Evolutionary conservation across 208 protist genomes (phyloP).

Genomic region (Spongospora subterranea): DNA sequence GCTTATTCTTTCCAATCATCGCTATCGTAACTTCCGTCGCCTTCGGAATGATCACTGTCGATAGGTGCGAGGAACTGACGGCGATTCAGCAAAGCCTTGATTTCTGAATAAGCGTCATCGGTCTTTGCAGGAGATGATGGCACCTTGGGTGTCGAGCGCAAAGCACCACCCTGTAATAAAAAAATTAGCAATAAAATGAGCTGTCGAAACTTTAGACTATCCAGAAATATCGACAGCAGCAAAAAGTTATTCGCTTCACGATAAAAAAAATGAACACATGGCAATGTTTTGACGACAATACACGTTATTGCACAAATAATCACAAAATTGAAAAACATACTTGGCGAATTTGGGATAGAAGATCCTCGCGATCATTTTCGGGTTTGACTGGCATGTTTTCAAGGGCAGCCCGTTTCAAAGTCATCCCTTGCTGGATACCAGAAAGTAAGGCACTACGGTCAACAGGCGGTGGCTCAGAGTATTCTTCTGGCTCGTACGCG

Average conservation of each 20-base stretch:
- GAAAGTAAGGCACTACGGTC: not conserved
- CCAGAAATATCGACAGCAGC: no score
- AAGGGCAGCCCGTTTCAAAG: not conserved
- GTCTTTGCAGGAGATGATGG: not conserved
- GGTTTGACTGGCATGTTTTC: not conserved
- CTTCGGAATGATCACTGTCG: not conserved
- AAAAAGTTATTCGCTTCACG: no score
- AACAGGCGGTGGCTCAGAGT: not conserved
- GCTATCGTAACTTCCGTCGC: not conserved
- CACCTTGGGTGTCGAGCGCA: constrained; percentile 8
- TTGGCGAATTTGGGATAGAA: not conserved
- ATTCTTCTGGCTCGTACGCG: not conserved
- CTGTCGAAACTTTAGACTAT: no score
- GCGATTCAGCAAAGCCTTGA: constrained; percentile 43
- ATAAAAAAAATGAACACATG: no score
- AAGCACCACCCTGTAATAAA: not conserved
- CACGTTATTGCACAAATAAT: no score
- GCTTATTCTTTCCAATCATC: constrained; percentile 42
- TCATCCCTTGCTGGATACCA: constrained; percentile 42
- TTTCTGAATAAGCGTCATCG: constrained; percentile 32
- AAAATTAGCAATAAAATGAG: not conserved
- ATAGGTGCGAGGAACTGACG: constrained; percentile 37
- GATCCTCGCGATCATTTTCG: not conserved
- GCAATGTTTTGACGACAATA: no score
- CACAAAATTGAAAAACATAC: not conserved